A percentile compares a stretch with the other conserved stretches of the same genome.
These are phyloP conservation scores for Paecilomyces dactylethromorphus DNA, from an alignment of 2,329 filamentous ascomycete genomes.

Conservation along the genomic window DNA sequence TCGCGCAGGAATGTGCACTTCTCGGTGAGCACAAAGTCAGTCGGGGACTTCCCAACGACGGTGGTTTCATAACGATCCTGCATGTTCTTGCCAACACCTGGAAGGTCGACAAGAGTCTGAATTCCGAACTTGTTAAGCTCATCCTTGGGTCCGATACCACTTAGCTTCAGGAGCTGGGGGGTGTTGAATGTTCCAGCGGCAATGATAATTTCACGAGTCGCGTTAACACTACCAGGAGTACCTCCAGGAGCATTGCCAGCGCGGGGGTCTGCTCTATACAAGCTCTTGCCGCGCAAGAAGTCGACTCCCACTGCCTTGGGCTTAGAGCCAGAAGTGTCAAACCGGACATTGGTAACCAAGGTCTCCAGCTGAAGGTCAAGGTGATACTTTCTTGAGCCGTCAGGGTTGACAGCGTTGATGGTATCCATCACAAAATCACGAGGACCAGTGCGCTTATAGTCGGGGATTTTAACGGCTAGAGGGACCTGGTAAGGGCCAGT, in stretches of 20 bases:
- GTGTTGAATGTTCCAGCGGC: constrained; percentile 54
- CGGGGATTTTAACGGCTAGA: constrained; percentile 44
- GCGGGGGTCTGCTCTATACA: constrained; percentile 41
- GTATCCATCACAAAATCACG: constrained; percentile 51
- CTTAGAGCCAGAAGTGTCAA: constrained; percentile 28
- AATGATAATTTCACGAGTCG: constrained; percentile 37
- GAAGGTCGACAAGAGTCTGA: constrained; percentile 45
- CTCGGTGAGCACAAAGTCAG: constrained; percentile 24
- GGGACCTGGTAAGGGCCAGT: constrained; percentile 54
- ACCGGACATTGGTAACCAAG: constrained; percentile 39
- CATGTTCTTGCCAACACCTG: constrained; percentile 57
- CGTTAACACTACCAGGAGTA: constrained; percentile 32
- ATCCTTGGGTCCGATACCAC: constrained; percentile 50
- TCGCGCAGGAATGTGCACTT: constrained; percentile 21
- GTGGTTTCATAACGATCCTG: constrained; percentile 56
- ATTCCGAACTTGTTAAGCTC: constrained; percentile 50
- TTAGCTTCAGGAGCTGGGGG: constrained; percentile 57
- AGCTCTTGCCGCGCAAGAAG: constrained; percentile 38
- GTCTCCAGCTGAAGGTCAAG: constrained; percentile 48
- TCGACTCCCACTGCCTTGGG: constrained; percentile 43
- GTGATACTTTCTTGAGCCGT: constrained; percentile 49
- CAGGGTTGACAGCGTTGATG: constrained; percentile 41
- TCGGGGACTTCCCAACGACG: constrained; percentile 38
- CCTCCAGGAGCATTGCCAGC: constrained; percentile 19
- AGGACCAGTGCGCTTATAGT: constrained; percentile 45